Base-by-base conservation (phyloP, 306 rosid genomes). In the Medicago lupulina region DNA sequence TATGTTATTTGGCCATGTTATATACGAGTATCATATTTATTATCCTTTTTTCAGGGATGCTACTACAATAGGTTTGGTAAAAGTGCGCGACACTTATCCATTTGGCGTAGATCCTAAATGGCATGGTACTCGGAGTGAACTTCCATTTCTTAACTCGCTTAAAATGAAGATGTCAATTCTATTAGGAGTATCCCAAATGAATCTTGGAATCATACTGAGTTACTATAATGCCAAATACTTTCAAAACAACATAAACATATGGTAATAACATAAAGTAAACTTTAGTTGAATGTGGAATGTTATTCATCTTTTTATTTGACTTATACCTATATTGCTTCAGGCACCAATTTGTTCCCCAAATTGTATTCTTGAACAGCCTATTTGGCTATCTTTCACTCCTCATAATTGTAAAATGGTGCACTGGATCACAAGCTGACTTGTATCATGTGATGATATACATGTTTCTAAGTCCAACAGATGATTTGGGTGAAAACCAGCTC, bases 91-190 rank as follows among this genome's bases (percentile, higher is more conserved):
- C 71, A 85, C 99, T 6, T 95, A 95, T 71, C 97, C 99, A 67
- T 95, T 95, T 87, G 99, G 99, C 28, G 83, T 95, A 80, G 99
- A 95, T 82, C 98, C 98, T 63, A 89, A 83, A 77, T 95, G 98
- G 97, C 98, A 95, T 73, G 97, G 98, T 34, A 74, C 86, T 70
- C 93, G 97, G 65, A 92, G 89, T 79, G 98, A 95, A 85, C 91
- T 95, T 65, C 98, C 98, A 71, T 95, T 90, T 82, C 97, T 95
- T 18, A 95, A 95, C 87, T 92, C 98, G 14, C 78, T 95, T 91
- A 95, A 95, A 83, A 95, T 95, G 98, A 95, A 95, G 82, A 86
- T 95, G 98, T 95, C 98, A 67, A 92, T 95, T 87, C 86, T 92
- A 79, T 23, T 95, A 17, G 97, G 98, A 60, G 97, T 95, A 75